Percentiles rank a stretch among this genome's conserved stretches.
These are phyloP conservation scores for Pulchroboletus neoregius DNA, from an alignment of 1,284 basidiomycete genomes.

Conservation along the genomic window DNA sequence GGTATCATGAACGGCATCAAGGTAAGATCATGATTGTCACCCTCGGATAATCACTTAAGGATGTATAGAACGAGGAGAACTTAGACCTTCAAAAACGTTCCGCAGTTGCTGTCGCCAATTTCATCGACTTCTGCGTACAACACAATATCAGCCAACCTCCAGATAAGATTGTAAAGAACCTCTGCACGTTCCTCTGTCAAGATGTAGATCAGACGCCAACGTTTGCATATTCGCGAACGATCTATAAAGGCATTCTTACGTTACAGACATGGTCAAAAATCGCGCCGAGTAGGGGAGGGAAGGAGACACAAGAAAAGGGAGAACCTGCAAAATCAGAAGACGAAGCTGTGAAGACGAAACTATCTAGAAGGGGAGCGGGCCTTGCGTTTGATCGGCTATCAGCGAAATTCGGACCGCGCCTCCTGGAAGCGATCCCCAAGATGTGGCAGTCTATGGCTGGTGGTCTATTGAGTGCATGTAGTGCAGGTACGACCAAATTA, in stretches of 20 bases:
- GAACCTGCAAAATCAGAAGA: constrained; percentile 45
- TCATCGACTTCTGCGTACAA: constrained; percentile 82
- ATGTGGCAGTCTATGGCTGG: constrained; percentile 94
- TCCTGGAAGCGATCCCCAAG: constrained; percentile 80
- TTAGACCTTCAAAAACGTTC: constrained; percentile 87
- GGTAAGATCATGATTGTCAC: constrained; percentile 41
- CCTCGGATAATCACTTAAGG: constrained; percentile 10
- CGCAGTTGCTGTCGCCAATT: constrained; percentile 81
- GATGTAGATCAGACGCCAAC: constrained; percentile 88
- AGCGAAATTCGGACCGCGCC: constrained; percentile 65
- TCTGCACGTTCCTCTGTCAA: constrained; percentile 95
- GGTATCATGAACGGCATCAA: constrained; percentile 98
- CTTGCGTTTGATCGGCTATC: constrained; percentile 83
- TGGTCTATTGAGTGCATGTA: constrained; percentile 69
- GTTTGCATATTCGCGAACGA: constrained; percentile 65
- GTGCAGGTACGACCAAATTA: constrained; percentile 45
- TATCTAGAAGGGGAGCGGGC: constrained; percentile 81
- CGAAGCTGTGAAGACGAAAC: constrained; percentile 49
- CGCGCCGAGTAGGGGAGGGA: constrained; percentile 37
- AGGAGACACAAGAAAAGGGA: constrained; percentile 45
- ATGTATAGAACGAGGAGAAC: constrained; percentile 80
- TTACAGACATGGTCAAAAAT: constrained; percentile 47
- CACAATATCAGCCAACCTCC: constrained; percentile 61
- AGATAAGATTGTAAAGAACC: constrained; percentile 96
- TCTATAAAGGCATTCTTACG: constrained; percentile 74